Evolutionary conservation across 1,139 yeast species (phyloP).

Genomic region (Lodderomyces jiufengensis): DNA sequence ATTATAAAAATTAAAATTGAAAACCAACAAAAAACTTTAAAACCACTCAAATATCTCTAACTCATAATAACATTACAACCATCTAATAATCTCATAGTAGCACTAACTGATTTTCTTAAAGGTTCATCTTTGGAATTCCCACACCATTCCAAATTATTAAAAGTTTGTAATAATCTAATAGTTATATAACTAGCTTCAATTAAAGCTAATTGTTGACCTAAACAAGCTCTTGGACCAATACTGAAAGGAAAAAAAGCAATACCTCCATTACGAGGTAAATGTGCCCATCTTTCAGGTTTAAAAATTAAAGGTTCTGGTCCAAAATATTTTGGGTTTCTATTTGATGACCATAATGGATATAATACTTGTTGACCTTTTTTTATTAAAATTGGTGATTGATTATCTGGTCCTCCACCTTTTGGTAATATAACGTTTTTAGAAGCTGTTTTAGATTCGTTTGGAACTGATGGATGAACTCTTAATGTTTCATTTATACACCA

Average conservation of each 20-base stretch:
- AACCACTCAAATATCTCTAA: too few species aligned
- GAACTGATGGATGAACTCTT: constrained; percentile 54
- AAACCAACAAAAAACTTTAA: too few species aligned
- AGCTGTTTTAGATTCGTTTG: constrained; percentile 45
- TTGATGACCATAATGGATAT: constrained; percentile 42
- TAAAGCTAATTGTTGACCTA: constrained; percentile 38
- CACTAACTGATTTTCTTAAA: constrained; percentile 19
- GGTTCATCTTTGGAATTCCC: constrained; percentile 19
- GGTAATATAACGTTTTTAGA: constrained; percentile 42
- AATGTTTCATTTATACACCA: constrained; percentile 47
- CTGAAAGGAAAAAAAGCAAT: constrained; percentile 31
- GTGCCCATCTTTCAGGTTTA: constrained; percentile 49
- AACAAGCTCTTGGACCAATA: constrained; percentile 34
- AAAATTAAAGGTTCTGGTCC: constrained; percentile 45
- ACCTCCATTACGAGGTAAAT: constrained; percentile 28
- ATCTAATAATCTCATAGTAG: constrained; percentile 19
- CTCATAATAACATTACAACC: constrained; percentile 14
- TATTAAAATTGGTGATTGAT: constrained; percentile 38
- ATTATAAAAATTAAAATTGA: too few species aligned
- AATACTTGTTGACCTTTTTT: constrained; percentile 41
- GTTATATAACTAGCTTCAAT: constrained; percentile 32
- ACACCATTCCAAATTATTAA: constrained; percentile 10
- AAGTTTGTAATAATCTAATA: constrained; percentile 31
- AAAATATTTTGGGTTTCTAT: constrained; percentile 39
- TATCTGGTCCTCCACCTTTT: constrained; percentile 47